Evolutionary conservation across 2,329 filamentous ascomycete genomes (phyloP).

Genomic region (Pyrenophora seminiperda): DNA sequence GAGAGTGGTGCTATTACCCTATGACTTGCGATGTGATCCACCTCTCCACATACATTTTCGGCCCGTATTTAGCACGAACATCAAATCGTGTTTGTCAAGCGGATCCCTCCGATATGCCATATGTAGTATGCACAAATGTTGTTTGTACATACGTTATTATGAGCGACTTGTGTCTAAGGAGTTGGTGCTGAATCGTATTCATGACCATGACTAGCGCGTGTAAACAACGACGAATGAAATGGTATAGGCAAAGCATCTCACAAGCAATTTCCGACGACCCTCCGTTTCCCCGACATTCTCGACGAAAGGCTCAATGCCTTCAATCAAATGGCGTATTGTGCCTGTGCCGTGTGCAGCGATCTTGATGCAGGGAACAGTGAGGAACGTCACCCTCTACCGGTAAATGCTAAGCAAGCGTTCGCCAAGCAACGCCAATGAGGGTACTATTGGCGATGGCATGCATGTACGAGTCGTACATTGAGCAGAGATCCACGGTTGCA

Average conservation of each 20-base stretch:
- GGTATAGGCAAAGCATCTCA: conserved; percentile 1
- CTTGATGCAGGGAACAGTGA: background rate
- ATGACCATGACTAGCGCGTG: conserved; percentile 5
- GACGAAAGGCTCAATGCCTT: too few relatives aligned
- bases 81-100: too few relatives aligned
- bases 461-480: background rate
- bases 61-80: too few relatives aligned
- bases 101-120: background rate
- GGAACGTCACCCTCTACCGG: background rate
- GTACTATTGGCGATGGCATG: background rate
- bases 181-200: conserved; percentile 2
- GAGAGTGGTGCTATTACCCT: background rate
- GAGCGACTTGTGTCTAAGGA: background rate
- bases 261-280: background rate
- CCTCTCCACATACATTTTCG: background rate
- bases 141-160: background rate
- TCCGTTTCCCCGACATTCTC: background rate
- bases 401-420: too few relatives aligned
- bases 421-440: too few relatives aligned
- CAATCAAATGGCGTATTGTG: too few relatives aligned
- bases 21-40: background rate
- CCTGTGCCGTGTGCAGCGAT: conserved; percentile 1
- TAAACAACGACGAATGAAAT: conserved; percentile 6
- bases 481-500: background rate
- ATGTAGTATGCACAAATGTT: too few relatives aligned